phyloP scores from a whole-genome alignment of 1,284 basidiomycete genomes.

The Tylopilus orsonianus region DNA sequence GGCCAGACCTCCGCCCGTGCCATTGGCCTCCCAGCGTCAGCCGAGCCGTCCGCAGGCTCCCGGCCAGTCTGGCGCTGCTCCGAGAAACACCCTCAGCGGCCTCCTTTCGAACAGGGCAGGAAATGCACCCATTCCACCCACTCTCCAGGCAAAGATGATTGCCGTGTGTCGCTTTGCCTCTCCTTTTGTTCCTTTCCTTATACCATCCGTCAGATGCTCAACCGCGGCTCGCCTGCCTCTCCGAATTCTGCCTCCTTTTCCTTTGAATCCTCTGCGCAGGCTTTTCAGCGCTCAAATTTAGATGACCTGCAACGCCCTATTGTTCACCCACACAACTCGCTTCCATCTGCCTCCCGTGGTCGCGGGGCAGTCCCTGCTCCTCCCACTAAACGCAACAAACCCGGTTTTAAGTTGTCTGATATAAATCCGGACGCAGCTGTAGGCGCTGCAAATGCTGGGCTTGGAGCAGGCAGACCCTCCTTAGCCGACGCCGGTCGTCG shows the following conservation, averaged over 20 bases:
- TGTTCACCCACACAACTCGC: slow-evolving; percentile 25
- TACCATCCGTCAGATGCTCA: slow-evolving; percentile 50
- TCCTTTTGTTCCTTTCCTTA: slow-evolving; percentile 3
- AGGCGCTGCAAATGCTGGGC: slow-evolving; percentile 62
- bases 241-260: slow-evolving; percentile 23
- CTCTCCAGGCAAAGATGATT: slow-evolving; percentile 91
- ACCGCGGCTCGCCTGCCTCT: slow-evolving; percentile 36
- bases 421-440: slow-evolving; percentile 49
- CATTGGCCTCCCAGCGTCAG: slow-evolving; percentile 12
- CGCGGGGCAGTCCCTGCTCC: slow-evolving; percentile 38
- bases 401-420: slow-evolving; percentile 63
- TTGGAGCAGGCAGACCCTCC: slow-evolving; percentile 64
- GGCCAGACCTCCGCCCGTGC: not conserved
- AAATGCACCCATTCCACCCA: slow-evolving; percentile 79
- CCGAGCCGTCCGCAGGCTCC: slow-evolving; percentile 17
- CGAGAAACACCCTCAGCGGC: slow-evolving; percentile 40
- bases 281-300: slow-evolving; percentile 40
- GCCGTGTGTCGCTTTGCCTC: slow-evolving; percentile 52
- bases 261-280: slow-evolving; percentile 42
- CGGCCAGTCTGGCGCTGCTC: slow-evolving; percentile 12
- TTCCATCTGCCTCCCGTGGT: slow-evolving; percentile 33
- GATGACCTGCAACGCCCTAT: slow-evolving; percentile 28
- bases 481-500: slow-evolving; percentile 44
- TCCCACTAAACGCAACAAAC: slow-evolving; percentile 54
- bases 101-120: slow-evolving; percentile 40